Percentiles rank a stretch among this genome's conserved stretches.
phyloP scores from a whole-genome alignment of 2,329 filamentous ascomycete genomes.

The Raffaelea albimanens region DNA sequence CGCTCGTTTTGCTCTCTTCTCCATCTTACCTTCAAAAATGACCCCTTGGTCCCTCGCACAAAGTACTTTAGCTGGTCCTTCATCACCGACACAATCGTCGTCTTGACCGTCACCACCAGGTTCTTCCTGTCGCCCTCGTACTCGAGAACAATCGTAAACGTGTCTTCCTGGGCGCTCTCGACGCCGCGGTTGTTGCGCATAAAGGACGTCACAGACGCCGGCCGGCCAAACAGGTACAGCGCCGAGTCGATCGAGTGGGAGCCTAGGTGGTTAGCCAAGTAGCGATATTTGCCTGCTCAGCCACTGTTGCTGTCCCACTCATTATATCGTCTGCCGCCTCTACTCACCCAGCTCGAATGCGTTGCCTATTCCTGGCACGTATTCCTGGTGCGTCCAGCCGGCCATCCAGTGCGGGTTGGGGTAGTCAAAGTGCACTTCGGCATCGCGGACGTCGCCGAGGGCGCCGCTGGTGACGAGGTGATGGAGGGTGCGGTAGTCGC shows the following conservation, averaged over 20 bases:
- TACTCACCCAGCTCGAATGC: conserved; percentile 25
- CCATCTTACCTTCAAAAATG: conserved; percentile 26
- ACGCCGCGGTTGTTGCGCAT: conserved; percentile 40
- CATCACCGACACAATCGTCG: conserved; percentile 47
- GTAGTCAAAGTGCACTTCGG: conserved; percentile 57
- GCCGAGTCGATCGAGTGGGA: conserved; percentile 55
- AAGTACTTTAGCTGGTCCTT: conserved; percentile 51
- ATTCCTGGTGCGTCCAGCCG: conserved; percentile 17
- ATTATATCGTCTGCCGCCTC: too few species aligned
- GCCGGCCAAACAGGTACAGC: conserved; percentile 46
- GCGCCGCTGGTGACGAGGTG: conserved; percentile 37
- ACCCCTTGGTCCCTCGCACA: conserved; percentile 50
- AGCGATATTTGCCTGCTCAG: not conserved
- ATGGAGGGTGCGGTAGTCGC: conserved; percentile 52
- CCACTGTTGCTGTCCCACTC: too few species aligned
- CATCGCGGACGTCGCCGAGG: conserved; percentile 53
- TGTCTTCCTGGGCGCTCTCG: conserved; percentile 30
- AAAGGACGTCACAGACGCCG: conserved; percentile 46
- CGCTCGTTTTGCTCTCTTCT: too few species aligned
- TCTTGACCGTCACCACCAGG: conserved; percentile 48
- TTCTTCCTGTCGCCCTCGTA: conserved; percentile 34
- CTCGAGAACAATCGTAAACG: conserved; percentile 46
- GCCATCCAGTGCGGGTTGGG: conserved; percentile 28
- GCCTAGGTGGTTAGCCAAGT: conserved; percentile 26
- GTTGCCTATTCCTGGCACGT: conserved; percentile 26